Evolutionary conservation across 1,139 yeast genomes (phyloP).

Genomic region (Taphrina communis): DNA sequence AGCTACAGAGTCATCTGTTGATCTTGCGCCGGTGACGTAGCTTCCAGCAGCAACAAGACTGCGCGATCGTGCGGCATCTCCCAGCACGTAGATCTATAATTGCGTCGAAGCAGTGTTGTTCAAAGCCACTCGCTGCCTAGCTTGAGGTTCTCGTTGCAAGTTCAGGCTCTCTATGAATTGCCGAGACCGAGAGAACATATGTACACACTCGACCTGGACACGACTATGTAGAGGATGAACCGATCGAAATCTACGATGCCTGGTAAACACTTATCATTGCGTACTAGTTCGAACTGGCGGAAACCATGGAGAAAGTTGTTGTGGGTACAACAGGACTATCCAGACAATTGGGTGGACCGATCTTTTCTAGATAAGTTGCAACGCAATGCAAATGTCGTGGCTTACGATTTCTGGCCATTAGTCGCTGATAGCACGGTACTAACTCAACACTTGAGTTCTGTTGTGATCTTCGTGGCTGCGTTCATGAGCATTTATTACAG

Average conservation of each 20-base stretch:
- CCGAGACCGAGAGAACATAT: too few relatives aligned
- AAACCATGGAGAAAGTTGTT: slow-evolving; percentile 78
- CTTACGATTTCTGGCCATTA: slow-evolving; percentile 67
- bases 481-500: slow-evolving; percentile 60
- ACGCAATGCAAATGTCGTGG: slow-evolving; percentile 71
- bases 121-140: too few relatives aligned
- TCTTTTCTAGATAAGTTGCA: slow-evolving; percentile 79
- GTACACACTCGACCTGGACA: too few relatives aligned
- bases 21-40: too few relatives aligned
- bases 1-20: too few relatives aligned
- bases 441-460: slow-evolving; percentile 67
- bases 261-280: neutral
- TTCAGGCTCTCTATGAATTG: too few relatives aligned
- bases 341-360: slow-evolving; percentile 86
- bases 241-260: neutral
- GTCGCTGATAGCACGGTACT: slow-evolving; percentile 72
- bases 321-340: slow-evolving; percentile 86
- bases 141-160: too few relatives aligned
- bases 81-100: too few relatives aligned
- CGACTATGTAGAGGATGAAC: neutral
- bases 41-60: too few relatives aligned
- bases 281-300: slow-evolving; percentile 1
- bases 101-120: too few relatives aligned
- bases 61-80: too few relatives aligned
- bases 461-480: slow-evolving; percentile 65